Base-by-base conservation (phyloP, 371 early-diverging fungal genomes). In the Syncephalastrum racemosum region DNA sequence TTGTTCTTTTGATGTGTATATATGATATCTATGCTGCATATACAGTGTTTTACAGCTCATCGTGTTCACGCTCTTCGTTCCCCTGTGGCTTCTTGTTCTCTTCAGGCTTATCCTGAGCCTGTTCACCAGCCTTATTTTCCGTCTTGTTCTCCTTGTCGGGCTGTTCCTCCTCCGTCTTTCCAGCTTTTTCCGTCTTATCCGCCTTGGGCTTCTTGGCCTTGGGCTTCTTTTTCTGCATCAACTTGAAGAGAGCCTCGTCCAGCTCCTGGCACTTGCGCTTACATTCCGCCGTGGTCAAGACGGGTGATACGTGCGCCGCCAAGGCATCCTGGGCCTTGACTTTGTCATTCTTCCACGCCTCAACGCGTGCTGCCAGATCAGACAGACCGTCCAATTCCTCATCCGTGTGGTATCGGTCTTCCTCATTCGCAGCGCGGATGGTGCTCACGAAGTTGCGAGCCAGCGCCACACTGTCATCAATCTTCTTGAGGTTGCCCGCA, bases 291-390 rank as follows among this genome's bases (percentile, higher is more conserved):
- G 80, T 75, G 4, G 76, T 59, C 43, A 93, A 75, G 2, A 83
- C 85, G 14, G 93, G 92, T 16, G 84, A 80, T 25, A 81, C 83
- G 54, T 85, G 69, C 24, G 75, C 50, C 1, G 73, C 66, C 18
- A 89, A 75, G 20, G 74, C 76, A 0, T 67, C 79, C 73, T 93
- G 96, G 46, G 71, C 80, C 4, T 59, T 70, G 6, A 82, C 58
- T 70, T 79, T 85, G 4, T 79, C 79, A 19, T 62, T 60, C 23
- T 90, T 70, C 94, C 94, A 94, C 4, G 70, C 56, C 27, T 80
- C 75, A 6, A 79, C 70, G 10, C 66, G 71, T 12, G 81, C 76
- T 20, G 85, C 63, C 8, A 64, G 57, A 43, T 63, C 66, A 47
- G 69, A 66, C 16, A 86, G 62, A 24, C 57, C 64, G 16, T 83